A percentile compares a stretch with the other conserved stretches of the same genome.
Evolutionary conservation across 2,329 filamentous ascomycete genomes (phyloP).

Genomic region (Tolypocladium amazonense): DNA sequence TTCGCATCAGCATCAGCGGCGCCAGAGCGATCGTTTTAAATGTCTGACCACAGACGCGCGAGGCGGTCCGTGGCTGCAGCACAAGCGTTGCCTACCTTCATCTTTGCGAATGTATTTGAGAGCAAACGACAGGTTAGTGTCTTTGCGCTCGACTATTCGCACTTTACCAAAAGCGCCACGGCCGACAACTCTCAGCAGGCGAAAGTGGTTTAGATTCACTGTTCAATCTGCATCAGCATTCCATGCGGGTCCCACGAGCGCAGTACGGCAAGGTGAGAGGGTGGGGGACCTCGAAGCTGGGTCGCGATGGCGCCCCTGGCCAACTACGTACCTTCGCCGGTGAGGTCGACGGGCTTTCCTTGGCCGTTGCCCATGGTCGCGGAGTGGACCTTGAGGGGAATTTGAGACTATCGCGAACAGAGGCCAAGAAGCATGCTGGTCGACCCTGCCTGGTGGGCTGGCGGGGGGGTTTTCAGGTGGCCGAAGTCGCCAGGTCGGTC

Average conservation of each 20-base stretch:
- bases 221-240: constrained; percentile 5
- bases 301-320: background rate
- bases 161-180: constrained; percentile 98
- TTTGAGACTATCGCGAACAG: constrained; percentile 11
- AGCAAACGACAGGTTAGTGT: constrained; percentile 86
- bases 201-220: constrained; percentile 98
- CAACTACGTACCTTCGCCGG: constrained; percentile 66
- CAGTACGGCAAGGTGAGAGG: background rate
- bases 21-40: background rate
- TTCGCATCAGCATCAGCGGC: constrained; percentile 7
- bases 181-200: constrained; percentile 86
- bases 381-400: constrained; percentile 13
- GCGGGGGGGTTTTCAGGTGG: background rate
- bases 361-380: constrained; percentile 91
- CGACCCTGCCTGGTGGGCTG: constrained; percentile 2
- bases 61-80: background rate
- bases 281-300: background rate
- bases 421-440: constrained; percentile 14
- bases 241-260: background rate
- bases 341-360: constrained; percentile 85
- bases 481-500: background rate
- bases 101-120: constrained; percentile 98
- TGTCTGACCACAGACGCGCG: background rate
- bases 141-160: constrained; percentile 94
- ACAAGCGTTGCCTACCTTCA: constrained; percentile 59